Evolutionary conservation across 345 rosid genomes (phyloP), one percentile per base, ranked within the genome.

Genomic region (Diplotaxis tenuifolia): DNA sequence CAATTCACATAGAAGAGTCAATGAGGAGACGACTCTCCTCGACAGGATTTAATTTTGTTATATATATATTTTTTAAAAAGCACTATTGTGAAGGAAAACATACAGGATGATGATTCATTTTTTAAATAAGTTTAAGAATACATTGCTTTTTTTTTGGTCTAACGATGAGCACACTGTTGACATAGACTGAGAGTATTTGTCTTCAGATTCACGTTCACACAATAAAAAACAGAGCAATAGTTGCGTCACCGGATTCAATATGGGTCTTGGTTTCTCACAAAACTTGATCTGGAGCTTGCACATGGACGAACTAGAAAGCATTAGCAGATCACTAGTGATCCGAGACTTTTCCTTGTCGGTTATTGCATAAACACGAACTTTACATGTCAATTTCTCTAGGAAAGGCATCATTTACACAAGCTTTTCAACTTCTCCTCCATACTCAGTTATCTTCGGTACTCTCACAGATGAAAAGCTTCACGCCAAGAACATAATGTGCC

Each of bases 401-500:
- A 64, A 64, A 5, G n/a, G 9, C 9, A 23, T 23, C 36, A 64
- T n/a, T 15, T 42, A 36, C 55, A 4, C 50, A 45, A 45, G 19
- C 3, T 42, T 32, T 23, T 8, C n/a, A 64, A 12, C 25, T 21
- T 40, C n/a, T 14, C 67, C 67, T 62, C 20, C 50, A 62, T 36
- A 62, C 50, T 62, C 20, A 7, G 52, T 38, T 38, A 62, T 62
- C 67, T 62, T 38, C 52, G 22, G 9, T 62, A 62, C 53, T 62
- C 11, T 21, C 52, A 62, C 31, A 0, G 52, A 20, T 21, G 52
- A 21, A 15, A 4, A 23, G 16, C 47, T 19, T 34, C 28, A 32
- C 0, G 65, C 8, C 11, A 19, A 9, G 1, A 2, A 19, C 6
- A 32, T 0, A 61, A 32, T 3, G n/a, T n/a, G 11, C 7, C 47